Base-by-base conservation (phyloP, 2,329 filamentous ascomycete species). In the Monosporascus cannonballus region DNA sequence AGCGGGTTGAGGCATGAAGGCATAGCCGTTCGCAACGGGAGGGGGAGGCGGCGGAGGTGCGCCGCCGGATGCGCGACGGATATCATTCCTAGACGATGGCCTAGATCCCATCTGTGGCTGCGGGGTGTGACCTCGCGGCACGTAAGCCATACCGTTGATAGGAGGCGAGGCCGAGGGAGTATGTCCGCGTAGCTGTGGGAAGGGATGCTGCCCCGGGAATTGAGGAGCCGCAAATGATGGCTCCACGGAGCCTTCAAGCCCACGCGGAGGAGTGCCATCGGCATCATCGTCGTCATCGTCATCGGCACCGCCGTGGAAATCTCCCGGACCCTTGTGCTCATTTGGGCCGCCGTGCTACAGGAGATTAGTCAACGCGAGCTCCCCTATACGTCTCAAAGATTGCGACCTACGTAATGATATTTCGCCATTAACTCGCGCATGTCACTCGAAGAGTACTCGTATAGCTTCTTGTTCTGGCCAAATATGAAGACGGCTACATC, bases 401-500 rank as follows among this genome's bases (percentile, higher is more conserved):
- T 48, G 49, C 25, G 49, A 83, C 90, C 65, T 77, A 96, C 93
- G 72, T 92, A 96, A 83, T 91, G 86, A 68, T 96, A 95, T 69
- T 90, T 83, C 49, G 83, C 82, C 60, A 99, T 84, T 48, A 95
- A 89, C 59, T 96, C 90, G 69, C 87, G 87, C 81, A 99, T 96
- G 70, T 96, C 90, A 62, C 84, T 79, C 18, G 93, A 97, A 14
- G 92, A 97, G 71, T 96, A 99, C 72, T 99, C 91, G 73, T 97
- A 96, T 25, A 99, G 81, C 76, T 97, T 97, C 80, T 97, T 99
- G 73, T 99, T 99, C 74, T 90, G 92, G 59, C 93, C 93, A 68
- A 97, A 97, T 66, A 99, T 96, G 71, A 99, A 94, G 66, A 99
- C 94, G 41, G 94, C 94, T 61, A 99, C 94, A 71, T 99, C 94